A percentile compares a stretch with the other conserved stretches of the same genome.
phyloP scores from a whole-genome alignment of 495 filamentous ascomycete genomes.

The Penicillium fimorum region DNA sequence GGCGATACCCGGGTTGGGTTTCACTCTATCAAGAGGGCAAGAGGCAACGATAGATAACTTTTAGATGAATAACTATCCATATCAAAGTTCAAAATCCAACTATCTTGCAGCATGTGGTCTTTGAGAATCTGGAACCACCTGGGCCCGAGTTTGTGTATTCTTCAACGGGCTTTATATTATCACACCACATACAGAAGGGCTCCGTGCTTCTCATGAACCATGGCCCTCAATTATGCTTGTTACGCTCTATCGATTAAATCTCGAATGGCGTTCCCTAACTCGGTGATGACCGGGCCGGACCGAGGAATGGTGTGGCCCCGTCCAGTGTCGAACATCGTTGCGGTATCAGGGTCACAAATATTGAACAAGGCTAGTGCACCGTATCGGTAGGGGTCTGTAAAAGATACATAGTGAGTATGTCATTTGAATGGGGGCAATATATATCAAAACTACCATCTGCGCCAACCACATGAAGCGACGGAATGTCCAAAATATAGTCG shows the following conservation, averaged over 20 bases:
- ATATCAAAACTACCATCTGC: constrained; percentile 36
- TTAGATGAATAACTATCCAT: neutral
- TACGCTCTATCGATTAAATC: constrained; percentile 19
- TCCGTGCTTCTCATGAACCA: constrained; percentile 5
- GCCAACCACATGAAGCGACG: constrained; percentile 56
- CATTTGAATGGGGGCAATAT: neutral
- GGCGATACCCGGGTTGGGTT: too few relatives aligned
- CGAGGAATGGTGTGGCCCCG: constrained; percentile 57
- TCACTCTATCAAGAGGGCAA: too few relatives aligned
- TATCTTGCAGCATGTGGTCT: constrained; percentile 1
- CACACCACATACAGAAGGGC: too few relatives aligned
- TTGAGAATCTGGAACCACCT: neutral
- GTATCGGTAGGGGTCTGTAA: constrained; percentile 50
- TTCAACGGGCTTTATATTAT: neutral
- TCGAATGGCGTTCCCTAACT: constrained; percentile 27
- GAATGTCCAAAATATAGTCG: constrained; percentile 47
- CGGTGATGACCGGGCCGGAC: constrained; percentile 35
- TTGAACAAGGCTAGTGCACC: constrained; percentile 56
- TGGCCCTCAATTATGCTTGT: neutral
- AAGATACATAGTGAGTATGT: neutral
- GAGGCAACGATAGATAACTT: constrained; percentile 2
- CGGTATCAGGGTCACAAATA: constrained; percentile 50
- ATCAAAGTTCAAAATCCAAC: neutral
- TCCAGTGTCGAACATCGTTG: constrained; percentile 55
- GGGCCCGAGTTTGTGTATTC: constrained; percentile 1